Conservation (phyloP, 2,329 filamentous ascomycete species). For the Alternaria atra region DNA sequence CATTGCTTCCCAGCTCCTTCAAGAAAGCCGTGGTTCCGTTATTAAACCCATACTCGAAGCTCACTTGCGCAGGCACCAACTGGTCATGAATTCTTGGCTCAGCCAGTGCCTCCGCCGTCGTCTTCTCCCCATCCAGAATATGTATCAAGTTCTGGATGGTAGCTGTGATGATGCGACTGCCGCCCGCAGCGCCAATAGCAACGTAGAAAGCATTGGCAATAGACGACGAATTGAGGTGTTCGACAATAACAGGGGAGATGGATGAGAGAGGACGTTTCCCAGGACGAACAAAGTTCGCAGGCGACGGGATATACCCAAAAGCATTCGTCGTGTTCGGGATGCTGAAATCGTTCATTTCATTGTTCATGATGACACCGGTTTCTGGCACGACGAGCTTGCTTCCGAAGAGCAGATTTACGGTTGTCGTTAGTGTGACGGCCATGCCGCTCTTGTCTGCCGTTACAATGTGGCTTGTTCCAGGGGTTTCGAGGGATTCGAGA, state of each 20-base stretch:
- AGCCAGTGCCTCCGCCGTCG: conserved; percentile 68
- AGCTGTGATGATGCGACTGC: conserved; percentile 82
- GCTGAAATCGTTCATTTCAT: conserved; percentile 69
- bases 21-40: conserved; percentile 71
- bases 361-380: conserved; percentile 80
- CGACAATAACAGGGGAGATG: conserved; percentile 81
- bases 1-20: conserved; percentile 71
- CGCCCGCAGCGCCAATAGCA: conserved; percentile 78
- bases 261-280: conserved; percentile 85
- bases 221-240: conserved; percentile 65
- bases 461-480: conserved; percentile 78
- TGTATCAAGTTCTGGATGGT: conserved; percentile 79
- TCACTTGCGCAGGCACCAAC: conserved; percentile 73
- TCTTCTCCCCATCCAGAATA: conserved; percentile 72
- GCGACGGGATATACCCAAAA: conserved; percentile 84
- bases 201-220: conserved; percentile 64
- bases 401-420: conserved; percentile 87
- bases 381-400: conserved; percentile 79
- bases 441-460: conserved; percentile 77
- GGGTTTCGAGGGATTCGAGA: conserved; percentile 72
- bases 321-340: conserved; percentile 80
- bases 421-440: conserved; percentile 83
- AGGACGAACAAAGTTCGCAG: conserved; percentile 81
- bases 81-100: conserved; percentile 82
- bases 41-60: conserved; percentile 75